These are phyloP conservation scores for Elsinoe australis DNA, from an alignment of 2,329 filamentous ascomycete species.

Conservation along the genomic window DNA sequence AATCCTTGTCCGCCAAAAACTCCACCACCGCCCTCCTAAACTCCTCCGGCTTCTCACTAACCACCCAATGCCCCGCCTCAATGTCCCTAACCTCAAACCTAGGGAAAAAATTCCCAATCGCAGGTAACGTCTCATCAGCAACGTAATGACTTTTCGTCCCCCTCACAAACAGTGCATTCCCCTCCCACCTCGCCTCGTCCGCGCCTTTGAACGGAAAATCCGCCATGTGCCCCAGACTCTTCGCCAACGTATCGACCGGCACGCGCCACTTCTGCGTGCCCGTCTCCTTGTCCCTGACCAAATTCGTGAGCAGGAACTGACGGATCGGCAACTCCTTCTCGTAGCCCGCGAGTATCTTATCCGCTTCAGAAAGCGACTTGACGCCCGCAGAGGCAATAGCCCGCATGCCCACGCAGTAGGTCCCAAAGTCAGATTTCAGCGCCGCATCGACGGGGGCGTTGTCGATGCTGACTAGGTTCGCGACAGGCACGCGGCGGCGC, in stretches of 20 bases:
- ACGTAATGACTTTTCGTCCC: conserved; percentile 73
- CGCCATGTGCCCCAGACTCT: conserved; percentile 64
- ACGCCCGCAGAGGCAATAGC: conserved; percentile 63
- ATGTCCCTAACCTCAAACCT: conserved; percentile 65
- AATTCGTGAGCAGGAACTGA: conserved; percentile 85
- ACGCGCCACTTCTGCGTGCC: conserved; percentile 66
- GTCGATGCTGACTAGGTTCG: conserved; percentile 73
- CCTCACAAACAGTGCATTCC: conserved; percentile 71
- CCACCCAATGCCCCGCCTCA: conserved; percentile 78
- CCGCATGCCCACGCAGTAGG: conserved; percentile 79
- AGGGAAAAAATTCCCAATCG: conserved; percentile 76
- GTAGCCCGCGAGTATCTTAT: conserved; percentile 66
- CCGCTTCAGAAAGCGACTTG: conserved; percentile 66
- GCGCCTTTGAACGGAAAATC: conserved; percentile 83
- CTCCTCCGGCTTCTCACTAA: conserved; percentile 75
- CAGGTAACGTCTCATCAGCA: conserved; percentile 69
- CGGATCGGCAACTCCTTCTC: conserved; percentile 70
- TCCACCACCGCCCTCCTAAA: conserved; percentile 70
- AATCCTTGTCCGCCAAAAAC: conserved; percentile 50
- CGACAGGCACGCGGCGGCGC: conserved; percentile 57
- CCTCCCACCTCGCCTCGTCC: conserved; percentile 59
- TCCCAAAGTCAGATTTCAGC: conserved; percentile 65
- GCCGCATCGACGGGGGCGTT: conserved; percentile 81
- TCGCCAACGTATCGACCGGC: conserved; percentile 63
- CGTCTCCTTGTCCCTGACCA: conserved; percentile 50